Base-by-base conservation (phyloP, 2,329 filamentous ascomycete genomes). In the Cercospora sp. region DNA sequence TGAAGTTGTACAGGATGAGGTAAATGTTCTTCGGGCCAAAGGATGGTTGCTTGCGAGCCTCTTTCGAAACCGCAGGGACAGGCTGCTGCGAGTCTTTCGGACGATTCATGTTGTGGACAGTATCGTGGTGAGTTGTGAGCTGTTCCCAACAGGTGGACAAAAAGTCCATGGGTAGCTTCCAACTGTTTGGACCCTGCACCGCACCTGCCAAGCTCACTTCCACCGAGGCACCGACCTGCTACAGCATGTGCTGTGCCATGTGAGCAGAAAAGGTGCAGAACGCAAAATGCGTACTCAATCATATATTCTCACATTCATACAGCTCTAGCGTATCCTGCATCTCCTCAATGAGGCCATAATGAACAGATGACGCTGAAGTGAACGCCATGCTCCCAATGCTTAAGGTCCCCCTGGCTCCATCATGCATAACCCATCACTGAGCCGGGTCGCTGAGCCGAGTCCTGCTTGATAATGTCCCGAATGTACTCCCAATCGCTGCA, bases 1-100 rank as follows among this genome's bases (percentile, higher is more conserved):
- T 77, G 75, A 88, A 85, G 82, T 98, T 98, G 87, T 98, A 99
- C 74, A 89, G 82, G 76, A 94, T 85, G 64, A 98, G 88, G 82
- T 97, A 97, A 77, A 73, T 64, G 8, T 64, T 73, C 57, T 72
- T 70, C 18, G 66, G 70, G 26, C 67, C 72, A 85, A 79, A 67
- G 9, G 66, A 67, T 9, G 69, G 48, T 31, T 67, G 28, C 36
- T 68, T 67, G 13, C 65, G 64, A 10, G 66, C 31, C 3, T 67
- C 57, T n/a, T 63, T 53, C 60, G 55, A 26, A 2, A 13, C 42
- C 23, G 48, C 20, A 23, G 42, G 23, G 12, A 68, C 36, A 57
- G 72, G 71, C 59, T 73, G 64, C 51, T 76, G 76, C 1, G 75
- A 72, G 64, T 74, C 72, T 53, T 58, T 60, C 12, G 75, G 73